Evolutionary conservation across 805 yeast species (phyloP), one percentile per base, ranked within the genome.

Genomic region (Saccharomycopsis fibuligera): DNA sequence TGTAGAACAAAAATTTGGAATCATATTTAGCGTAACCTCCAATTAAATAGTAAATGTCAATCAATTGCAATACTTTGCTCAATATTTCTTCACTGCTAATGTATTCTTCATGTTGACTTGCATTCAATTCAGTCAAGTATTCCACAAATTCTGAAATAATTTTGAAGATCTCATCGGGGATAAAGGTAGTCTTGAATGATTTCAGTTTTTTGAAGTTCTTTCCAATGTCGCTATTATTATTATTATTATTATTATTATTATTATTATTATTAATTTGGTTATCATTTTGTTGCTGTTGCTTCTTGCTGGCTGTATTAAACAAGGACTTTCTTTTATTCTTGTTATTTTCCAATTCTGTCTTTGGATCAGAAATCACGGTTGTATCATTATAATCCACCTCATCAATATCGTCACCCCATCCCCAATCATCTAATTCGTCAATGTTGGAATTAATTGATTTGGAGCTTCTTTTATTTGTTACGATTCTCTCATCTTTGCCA

Each of bases 1-100:
- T 53, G 36, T 53, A 53, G 37, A 50, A 53, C 17, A 53, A 44
- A 35, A 53, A 47, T 19, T 53, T 47, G 5, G 54, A 50, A 12
- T 53, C 56, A 21, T 53, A 53, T 45, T 52, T 52, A 24, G 48
- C 30, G 19, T 49, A 52, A 3, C 55, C 55, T 3, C 55, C 55
- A 29, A 52, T 42, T 2, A 52, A 25, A 41, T 47, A 47, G 30
- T 42, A 53, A 23, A 53, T 45, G 29, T 53, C 50, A 37, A 53
- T 38, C 14, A 53, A 22, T 22, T 50, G 49, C 8, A 21, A 24
- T 17, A 49, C 44, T 27, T 48, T 44, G n/a, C 14, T 21, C 35
- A 44, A 14, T 8, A 48, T 40, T 30, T 44, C 44, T 16, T 23
- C 39, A 22, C 33, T 47, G 16, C 29, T 35, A 21, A 49, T 35